A percentile compares a stretch with the other conserved stretches of the same genome.
phyloP scores from a whole-genome alignment of 2,329 filamentous ascomycete species.

The Talaromyces sp. region DNA sequence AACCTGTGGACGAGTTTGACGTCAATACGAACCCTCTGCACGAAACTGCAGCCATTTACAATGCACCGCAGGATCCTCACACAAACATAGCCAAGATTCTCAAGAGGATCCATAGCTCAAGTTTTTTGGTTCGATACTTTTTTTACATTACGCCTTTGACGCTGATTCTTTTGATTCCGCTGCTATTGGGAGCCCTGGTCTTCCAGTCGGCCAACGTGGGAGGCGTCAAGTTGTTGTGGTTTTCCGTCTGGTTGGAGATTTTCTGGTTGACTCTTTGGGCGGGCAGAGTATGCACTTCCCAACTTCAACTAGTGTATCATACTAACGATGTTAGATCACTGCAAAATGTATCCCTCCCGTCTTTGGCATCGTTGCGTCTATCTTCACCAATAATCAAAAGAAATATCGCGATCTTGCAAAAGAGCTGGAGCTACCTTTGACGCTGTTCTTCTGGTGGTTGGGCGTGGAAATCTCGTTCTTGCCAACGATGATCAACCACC shows the following conservation, averaged over 20 bases:
- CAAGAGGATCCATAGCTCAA: constrained; percentile 62
- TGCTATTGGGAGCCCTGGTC: constrained; percentile 61
- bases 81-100: constrained; percentile 62
- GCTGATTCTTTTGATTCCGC: constrained; percentile 62
- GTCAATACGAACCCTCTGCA: constrained; percentile 65
- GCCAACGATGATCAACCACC: constrained; percentile 70
- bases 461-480: constrained; percentile 81
- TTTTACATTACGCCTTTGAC: constrained; percentile 66
- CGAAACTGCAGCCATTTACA: constrained; percentile 62
- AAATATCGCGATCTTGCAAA: constrained; percentile 90
- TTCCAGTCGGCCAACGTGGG: constrained; percentile 63
- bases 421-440: constrained; percentile 77
- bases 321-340: constrained; percentile 45
- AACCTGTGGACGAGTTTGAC: constrained; percentile 64
- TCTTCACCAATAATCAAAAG: constrained; percentile 81
- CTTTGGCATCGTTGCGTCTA: constrained; percentile 62
- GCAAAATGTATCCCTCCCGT: constrained; percentile 62
- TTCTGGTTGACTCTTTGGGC: constrained; percentile 91
- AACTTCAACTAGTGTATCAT: background rate
- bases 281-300: constrained; percentile 48
- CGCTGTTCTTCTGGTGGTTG: constrained; percentile 88
- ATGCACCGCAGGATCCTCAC: constrained; percentile 59
- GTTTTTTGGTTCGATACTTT: constrained; percentile 65
- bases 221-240: constrained; percentile 79
- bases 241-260: constrained; percentile 91